Evolutionary conservation across 305 asterid genomes (phyloP).

Genomic region (Plantago coronopus): DNA sequence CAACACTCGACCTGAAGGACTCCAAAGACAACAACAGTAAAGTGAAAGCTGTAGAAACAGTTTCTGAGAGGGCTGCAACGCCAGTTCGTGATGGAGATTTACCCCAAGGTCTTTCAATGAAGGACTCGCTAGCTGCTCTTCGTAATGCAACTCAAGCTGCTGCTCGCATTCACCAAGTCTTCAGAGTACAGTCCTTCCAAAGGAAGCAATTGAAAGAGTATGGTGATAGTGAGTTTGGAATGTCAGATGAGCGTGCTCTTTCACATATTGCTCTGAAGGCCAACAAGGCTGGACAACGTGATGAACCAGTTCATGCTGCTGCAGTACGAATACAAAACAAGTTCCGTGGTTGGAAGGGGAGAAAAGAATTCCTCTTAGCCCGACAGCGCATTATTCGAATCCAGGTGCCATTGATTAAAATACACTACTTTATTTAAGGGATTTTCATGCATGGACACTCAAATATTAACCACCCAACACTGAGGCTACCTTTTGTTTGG

Average conservation of each 20-base stretch:
- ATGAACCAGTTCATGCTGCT: slow-evolving; percentile 73
- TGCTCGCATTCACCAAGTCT: slow-evolving; percentile 90
- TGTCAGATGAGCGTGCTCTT: slow-evolving; percentile 63
- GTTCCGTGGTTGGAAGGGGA: slow-evolving; percentile 93
- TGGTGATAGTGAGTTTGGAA: slow-evolving; percentile 51
- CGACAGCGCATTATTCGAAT: slow-evolving; percentile 81
- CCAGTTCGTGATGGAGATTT: slow-evolving; percentile 56
- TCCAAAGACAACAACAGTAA: slow-evolving; percentile 32
- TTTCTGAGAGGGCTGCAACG: slow-evolving; percentile 66
- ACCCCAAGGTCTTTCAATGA: slow-evolving; percentile 62
- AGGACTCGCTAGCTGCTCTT: slow-evolving; percentile 89
- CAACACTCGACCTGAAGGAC: slow-evolving; percentile 59
- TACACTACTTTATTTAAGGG: slow-evolving; percentile 15
- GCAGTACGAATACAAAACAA: slow-evolving; percentile 84
- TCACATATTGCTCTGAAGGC: slow-evolving; percentile 59
- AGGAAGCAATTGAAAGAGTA: slow-evolving; percentile 69
- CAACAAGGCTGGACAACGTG: slow-evolving; percentile 47
- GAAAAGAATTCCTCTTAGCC: slow-evolving; percentile 68
- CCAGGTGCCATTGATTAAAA: slow-evolving; percentile 47
- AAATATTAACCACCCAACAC: background rate
- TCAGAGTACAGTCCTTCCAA: slow-evolving; percentile 84
- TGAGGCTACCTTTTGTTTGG: background rate
- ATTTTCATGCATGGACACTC: background rate
- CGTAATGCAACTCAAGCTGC: slow-evolving; percentile 99
- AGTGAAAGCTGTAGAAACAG: slow-evolving; percentile 56